Conservation (phyloP, 495 filamentous ascomycete species). For the Lophiostoma macrostomum region DNA sequence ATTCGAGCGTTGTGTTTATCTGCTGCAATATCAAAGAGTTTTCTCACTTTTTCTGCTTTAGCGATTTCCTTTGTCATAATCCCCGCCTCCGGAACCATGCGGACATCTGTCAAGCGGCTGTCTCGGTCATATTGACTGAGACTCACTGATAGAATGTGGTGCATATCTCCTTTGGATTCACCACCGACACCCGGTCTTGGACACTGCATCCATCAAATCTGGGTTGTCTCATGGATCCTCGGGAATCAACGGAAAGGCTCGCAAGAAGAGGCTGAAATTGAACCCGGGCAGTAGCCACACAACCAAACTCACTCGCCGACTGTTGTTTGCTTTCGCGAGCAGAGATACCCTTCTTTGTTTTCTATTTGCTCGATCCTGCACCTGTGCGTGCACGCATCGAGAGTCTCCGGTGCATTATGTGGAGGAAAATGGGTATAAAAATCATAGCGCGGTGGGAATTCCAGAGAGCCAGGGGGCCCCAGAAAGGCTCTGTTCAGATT, state of each 20-base stretch:
- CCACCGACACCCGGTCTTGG: constrained; percentile 17
- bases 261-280: constrained; percentile 22
- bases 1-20: constrained; percentile 33
- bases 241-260: constrained; percentile 4
- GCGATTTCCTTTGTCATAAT: constrained; percentile 34
- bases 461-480: constrained; percentile 1
- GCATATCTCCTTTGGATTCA: constrained; percentile 5
- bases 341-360: constrained; percentile 34
- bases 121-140: constrained; percentile 11
- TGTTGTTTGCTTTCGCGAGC: constrained; percentile 29
- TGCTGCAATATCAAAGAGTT: constrained; percentile 29
- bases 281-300: constrained; percentile 14
- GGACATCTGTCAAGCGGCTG: constrained; percentile 9
- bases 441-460: background rate
- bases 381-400: constrained; percentile 2
- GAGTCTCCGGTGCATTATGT: constrained; percentile 11
- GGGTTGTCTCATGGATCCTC: constrained; percentile 11
- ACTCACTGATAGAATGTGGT: constrained; percentile 21
- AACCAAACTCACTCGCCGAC: constrained; percentile 29
- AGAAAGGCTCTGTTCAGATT: constrained; percentile 27
- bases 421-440: constrained; percentile 4
- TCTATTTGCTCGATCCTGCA: constrained; percentile 10
- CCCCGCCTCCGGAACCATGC: constrained; percentile 11
- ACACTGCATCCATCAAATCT: constrained; percentile 31
- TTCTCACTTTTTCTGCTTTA: constrained; percentile 17